phyloP scores from a whole-genome alignment of 2,329 filamentous ascomycete genomes.

The Iodosphaeria phyllophila region DNA sequence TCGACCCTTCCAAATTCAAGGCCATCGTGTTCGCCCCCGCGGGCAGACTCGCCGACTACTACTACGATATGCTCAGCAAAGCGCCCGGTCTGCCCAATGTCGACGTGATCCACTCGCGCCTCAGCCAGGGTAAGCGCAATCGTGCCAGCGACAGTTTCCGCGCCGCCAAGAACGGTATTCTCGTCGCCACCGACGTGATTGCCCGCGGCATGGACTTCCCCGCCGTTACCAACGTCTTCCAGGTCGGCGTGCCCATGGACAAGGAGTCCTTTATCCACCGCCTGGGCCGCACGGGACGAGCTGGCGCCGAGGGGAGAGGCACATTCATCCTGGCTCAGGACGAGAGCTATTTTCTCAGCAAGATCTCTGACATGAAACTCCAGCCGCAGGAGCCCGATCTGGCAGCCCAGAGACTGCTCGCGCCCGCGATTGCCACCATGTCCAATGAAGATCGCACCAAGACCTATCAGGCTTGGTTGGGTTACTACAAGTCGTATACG shows the following conservation, averaged over 20 bases:
- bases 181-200: constrained; percentile 53
- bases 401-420: constrained; percentile 18
- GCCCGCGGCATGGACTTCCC: constrained; percentile 59
- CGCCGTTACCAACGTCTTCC: constrained; percentile 47
- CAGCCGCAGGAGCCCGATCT: constrained; percentile 25
- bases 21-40: constrained; percentile 66
- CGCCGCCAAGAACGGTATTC: constrained; percentile 25
- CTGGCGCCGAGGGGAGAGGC: constrained; percentile 43
- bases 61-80: constrained; percentile 23
- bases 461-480: constrained; percentile 38
- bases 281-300: constrained; percentile 46
- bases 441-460: constrained; percentile 33
- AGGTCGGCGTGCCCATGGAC: constrained; percentile 38
- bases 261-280: constrained; percentile 50
- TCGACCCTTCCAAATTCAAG: constrained; percentile 44
- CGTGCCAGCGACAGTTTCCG: constrained; percentile 46
- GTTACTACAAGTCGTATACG: constrained; percentile 29
- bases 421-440: constrained; percentile 23
- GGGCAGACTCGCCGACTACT: constrained; percentile 30
- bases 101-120: constrained; percentile 28
- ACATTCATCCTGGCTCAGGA: constrained; percentile 35
- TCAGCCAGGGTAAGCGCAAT: constrained; percentile 28
- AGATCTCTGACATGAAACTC: constrained; percentile 32
- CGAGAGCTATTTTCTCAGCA: constrained; percentile 33
- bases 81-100: constrained; percentile 22